Evolutionary conservation across 345 rosid species (phyloP), one percentile per base, ranked within the genome.

Genomic region (Triadica sebifera): DNA sequence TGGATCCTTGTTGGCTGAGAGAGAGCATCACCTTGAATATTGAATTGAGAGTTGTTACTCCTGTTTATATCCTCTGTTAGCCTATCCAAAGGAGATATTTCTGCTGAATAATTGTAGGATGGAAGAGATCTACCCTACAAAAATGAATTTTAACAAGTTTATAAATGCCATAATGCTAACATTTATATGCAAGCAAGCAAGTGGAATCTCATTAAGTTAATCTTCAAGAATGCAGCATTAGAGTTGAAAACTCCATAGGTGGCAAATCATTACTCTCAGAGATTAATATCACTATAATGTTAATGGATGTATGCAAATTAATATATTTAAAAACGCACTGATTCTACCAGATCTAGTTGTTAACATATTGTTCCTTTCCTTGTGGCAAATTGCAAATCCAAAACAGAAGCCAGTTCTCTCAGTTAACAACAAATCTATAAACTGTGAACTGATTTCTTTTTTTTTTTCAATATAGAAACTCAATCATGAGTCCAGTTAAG

Each of bases 41-140:
- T 80, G 51, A 81, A 74, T 58, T 75, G 69, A 49, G 74, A 58
- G 61, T 74, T 72, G 49, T 67, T 59, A 50, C 67, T 80, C 67
- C 74, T 83, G 77, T 73, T 70, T 77, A 52, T 39, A 46, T 75
- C 78, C 58, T 59, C 83, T 39, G 62, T 74, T 67, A 78, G 56
- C 75, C 73, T 70, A 51, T 53, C 79, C 38, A 79, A 68, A 49
- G 81, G 11, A 68, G 81, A 56, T 34, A 65, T 67, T 66, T 71
- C 84, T 43, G 86, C 57, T 8, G 83, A 60, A 55, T 70, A 62
- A 71, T 74, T 71, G 67, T 72, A 59, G 57, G 76, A 56, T 19
- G 80, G 71, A 77, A 76, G 47, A 67, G 69, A 55, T 69, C 55
- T 43, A 45, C 73, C 85, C 96, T 90, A 84, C 80, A 86, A 74